phyloP scores from a whole-genome alignment of 768 basidiomycete species.

The Lyophyllum semitale region DNA sequence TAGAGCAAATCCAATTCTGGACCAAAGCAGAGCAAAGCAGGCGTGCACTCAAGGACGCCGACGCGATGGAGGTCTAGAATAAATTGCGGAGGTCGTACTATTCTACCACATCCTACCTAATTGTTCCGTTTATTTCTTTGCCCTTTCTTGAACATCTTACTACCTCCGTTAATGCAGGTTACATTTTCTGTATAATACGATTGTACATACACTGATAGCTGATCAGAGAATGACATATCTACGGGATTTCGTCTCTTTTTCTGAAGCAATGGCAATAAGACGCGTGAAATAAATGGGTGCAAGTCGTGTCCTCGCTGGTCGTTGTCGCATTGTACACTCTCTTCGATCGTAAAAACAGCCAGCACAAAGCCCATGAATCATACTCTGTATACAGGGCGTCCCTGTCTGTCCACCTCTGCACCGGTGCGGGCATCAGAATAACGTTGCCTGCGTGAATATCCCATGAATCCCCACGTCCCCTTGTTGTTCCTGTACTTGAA shows the following conservation, averaged over 20 bases:
- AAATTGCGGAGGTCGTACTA: neutral
- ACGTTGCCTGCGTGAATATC: constrained; percentile 47
- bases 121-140: neutral
- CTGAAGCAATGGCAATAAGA: no score
- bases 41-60: constrained; percentile 15
- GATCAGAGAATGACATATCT: no score
- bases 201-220: no score
- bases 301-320: neutral
- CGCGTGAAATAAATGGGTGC: no score
- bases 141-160: neutral
- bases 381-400: constrained; percentile 53
- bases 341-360: neutral
- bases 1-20: constrained; percentile 48
- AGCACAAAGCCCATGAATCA: constrained; percentile 19
- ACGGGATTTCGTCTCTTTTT: no score
- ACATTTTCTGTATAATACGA: constrained; percentile 4
- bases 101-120: neutral
- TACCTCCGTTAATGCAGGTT: constrained; percentile 5
- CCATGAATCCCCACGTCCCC: constrained; percentile 58
- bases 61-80: constrained; percentile 5
- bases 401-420: constrained; percentile 55
- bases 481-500: constrained; percentile 45
- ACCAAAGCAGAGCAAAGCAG: constrained; percentile 36
- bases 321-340: neutral
- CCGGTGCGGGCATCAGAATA: constrained; percentile 54